Base-by-base conservation (phyloP, 2,329 filamentous ascomycete species). In the Phaeosphaeriaceae sp. region DNA sequence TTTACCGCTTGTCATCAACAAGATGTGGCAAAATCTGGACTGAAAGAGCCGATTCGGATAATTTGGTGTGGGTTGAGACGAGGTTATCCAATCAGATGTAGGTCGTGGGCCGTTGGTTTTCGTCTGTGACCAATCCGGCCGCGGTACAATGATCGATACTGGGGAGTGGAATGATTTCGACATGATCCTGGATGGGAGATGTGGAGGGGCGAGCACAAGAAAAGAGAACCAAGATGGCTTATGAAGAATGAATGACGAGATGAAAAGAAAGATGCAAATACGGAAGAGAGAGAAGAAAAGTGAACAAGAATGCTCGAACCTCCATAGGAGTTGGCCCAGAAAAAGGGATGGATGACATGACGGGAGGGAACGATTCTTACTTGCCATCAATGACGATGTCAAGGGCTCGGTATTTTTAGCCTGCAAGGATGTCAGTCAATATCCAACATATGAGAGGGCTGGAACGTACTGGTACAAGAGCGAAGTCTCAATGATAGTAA, bases 301-400 rank as follows among this genome's bases (percentile, higher is more conserved):
- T 16, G 34, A 9, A 6, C 15, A 17, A 42, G 13, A 35, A 29
- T 35, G 26, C 41, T 35, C 41, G 41, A 30, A 29, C 33, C 41
- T 35, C 30, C 41, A 41, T 41, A 21, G 36, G 44, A 38, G 34
- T 39, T 46, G 36, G 29, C 42, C 30, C 9, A 15, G 15, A 33
- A 43, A 29, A 35, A 6, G 33, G 34, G 29, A 5, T n/a, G 1
- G 18, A 35, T 13, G 8, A 13, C 9, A 12, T 12, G 12, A 18
- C 3, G 15, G 37, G 21, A 32, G 20, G 9, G 13, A 6, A 16
- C 34, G 33, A 44, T 28, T 16, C 30, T 6, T 15, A 16, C 17
- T 13, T 23, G 29, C 30, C 40, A 34, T 23, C 8, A 6, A 13
- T 20, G 30, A 35, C 17, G 18, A 37, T 18, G 16, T 21, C 1